These are phyloP conservation scores for Coemansia nantahalensis DNA, from an alignment of 192 early-diverging fungal species.

Conservation along the genomic window DNA sequence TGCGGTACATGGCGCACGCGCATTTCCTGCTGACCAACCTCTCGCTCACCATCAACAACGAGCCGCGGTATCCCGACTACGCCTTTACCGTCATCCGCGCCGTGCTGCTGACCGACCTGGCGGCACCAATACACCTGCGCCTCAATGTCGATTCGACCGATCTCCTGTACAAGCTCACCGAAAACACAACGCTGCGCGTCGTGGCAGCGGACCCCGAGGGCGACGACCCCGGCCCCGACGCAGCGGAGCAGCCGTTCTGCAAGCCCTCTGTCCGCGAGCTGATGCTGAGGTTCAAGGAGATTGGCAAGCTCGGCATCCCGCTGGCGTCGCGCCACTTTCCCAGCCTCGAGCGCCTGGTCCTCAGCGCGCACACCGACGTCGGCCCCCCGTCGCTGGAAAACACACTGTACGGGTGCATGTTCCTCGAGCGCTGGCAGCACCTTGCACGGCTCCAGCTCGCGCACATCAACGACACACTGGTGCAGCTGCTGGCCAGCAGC, in stretches of 20 bases:
- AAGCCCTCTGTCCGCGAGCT: slow-evolving; percentile 53
- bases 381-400: slow-evolving; percentile 50
- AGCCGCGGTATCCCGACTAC: slow-evolving; percentile 44
- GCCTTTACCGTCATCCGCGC: slow-evolving; percentile 45
- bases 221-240: not conserved
- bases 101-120: slow-evolving; percentile 48
- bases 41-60: slow-evolving; percentile 37
- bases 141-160: slow-evolving; percentile 52
- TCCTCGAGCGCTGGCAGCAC: slow-evolving; percentile 37
- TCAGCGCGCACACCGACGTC: slow-evolving; percentile 40
- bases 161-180: slow-evolving; percentile 49
- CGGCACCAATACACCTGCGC: slow-evolving; percentile 39
- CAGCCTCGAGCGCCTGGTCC: slow-evolving; percentile 37
- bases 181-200: slow-evolving; percentile 45
- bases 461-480: slow-evolving; percentile 51
- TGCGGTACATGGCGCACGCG: slow-evolving; percentile 55
- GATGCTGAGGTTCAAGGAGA: slow-evolving; percentile 43
- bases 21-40: slow-evolving; percentile 48
- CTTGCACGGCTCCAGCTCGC: slow-evolving; percentile 47
- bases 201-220: slow-evolving; percentile 26
- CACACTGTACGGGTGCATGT: slow-evolving; percentile 53
- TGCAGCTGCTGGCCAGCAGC: slow-evolving; percentile 48
- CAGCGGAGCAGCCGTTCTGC: slow-evolving; percentile 41
- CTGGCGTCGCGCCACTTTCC: slow-evolving; percentile 52
- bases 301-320: slow-evolving; percentile 53